Base-by-base conservation (phyloP, 2,329 filamentous ascomycete genomes). In the Aspergillus ochraceus region DNA sequence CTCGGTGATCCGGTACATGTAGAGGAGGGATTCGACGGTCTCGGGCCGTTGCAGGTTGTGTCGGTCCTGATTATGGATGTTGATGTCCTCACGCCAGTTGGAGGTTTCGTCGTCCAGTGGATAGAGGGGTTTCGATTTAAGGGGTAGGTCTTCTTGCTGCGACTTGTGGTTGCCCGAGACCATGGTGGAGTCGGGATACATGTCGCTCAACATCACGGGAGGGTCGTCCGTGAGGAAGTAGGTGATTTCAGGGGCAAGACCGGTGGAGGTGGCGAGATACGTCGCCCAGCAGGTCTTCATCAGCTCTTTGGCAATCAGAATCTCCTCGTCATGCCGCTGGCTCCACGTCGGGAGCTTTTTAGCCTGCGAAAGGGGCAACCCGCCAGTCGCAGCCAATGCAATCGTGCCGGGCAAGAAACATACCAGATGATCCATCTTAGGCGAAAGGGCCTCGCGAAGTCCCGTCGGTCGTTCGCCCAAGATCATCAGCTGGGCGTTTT, bases 241-340 rank as follows among this genome's bases (percentile, higher is more conserved):
- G 0, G 92, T 90, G 70, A 99, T 99, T 77, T 99, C 95, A 0
- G 91, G 88, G 0, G 95, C 93, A n/a, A 99, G 85, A 0, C 93
- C 94, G 0, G 95, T 98, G 9, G 88, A 86, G 71, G 93, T 97
- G 68, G 84, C 88, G 72, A 92, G 90, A 80, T 99, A 99, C 87
- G 96, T 99, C 70, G 91, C 93, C 91, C 94, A 97, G 82, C 95
- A 99, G 1, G 95, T 98, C 62, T 97, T 94, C 82, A 91, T 97
- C 58, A 99, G 82, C 79, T 99, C 94, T 65, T 87, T 87, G 1
- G 95, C 92, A 29, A 99, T 86, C 62, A 86, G 79, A 80, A 99
- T 93, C 73, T 98, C 92, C 62, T 90, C 89, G 60, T 97, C 92
- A 68, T 96, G 88, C 72, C 89, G 85, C 65, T 86, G 83, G 36